phyloP scores from a whole-genome alignment of 768 basidiomycete species.

The Pisolithus albus region DNA sequence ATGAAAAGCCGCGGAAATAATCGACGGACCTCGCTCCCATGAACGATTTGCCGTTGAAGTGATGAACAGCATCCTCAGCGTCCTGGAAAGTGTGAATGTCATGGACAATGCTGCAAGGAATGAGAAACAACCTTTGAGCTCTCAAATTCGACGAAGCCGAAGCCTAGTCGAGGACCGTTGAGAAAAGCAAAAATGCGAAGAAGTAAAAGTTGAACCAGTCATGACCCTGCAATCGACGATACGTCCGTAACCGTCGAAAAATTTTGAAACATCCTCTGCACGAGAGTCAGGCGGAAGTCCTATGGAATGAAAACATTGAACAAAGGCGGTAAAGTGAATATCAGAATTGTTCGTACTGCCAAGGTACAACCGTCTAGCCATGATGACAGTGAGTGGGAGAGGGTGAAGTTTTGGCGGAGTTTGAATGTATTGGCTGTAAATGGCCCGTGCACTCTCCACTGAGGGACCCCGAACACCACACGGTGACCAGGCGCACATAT shows the following conservation, averaged over 20 bases:
- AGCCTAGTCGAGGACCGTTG: conserved; percentile 43
- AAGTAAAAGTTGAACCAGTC: conserved; percentile 57
- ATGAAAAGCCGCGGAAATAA: background rate
- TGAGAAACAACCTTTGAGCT: conserved; percentile 50
- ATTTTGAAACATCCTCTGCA: conserved; percentile 76
- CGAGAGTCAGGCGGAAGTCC: conserved; percentile 81
- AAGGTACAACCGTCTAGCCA: conserved; percentile 83
- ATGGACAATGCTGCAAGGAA: conserved; percentile 1
- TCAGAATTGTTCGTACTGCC: conserved; percentile 51
- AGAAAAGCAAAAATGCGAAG: background rate
- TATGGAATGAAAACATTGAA: conserved; percentile 21
- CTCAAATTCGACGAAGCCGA: conserved; percentile 97
- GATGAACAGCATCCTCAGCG: conserved; percentile 86
- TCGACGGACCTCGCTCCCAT: conserved; percentile 64
- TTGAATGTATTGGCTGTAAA: conserved; percentile 19
- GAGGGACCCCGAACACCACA: conserved; percentile 16
- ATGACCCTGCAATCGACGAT: conserved; percentile 91
- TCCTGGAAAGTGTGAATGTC: conserved; percentile 47
- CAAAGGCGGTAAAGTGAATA: conserved; percentile 1
- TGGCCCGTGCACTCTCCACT: conserved; percentile 22
- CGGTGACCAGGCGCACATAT: too few relatives aligned
- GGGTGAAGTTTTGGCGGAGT: conserved; percentile 23
- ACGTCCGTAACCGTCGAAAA: conserved; percentile 86
- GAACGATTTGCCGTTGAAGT: conserved; percentile 84
- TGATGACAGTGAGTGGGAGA: conserved; percentile 35